Conservation (phyloP, 192 early-diverging fungal genomes). For the Kickxella alabastrina region DNA sequence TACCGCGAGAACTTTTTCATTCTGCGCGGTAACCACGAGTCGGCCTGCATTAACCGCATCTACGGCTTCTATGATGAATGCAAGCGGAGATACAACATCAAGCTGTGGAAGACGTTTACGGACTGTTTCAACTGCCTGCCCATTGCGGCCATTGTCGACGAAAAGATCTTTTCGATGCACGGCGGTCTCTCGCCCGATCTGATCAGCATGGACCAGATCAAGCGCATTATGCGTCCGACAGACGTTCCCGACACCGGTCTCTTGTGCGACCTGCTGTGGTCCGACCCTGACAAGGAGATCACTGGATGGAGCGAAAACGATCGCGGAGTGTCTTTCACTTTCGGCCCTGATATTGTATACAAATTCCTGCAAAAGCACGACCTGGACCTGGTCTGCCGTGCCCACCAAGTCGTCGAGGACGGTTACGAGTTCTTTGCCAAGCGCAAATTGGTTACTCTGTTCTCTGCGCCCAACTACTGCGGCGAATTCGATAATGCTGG, state of each 20-base stretch:
- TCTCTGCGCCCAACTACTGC: slow-evolving; percentile 96
- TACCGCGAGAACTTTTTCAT: slow-evolving; percentile 99
- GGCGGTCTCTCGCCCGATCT: slow-evolving; percentile 96
- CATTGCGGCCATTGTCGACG: slow-evolving; percentile 95
- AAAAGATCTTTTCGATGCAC: slow-evolving; percentile 99
- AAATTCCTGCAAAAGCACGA: slow-evolving; percentile 95
- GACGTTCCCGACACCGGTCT: slow-evolving; percentile 97
- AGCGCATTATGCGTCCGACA: slow-evolving; percentile 93
- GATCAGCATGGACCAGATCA: slow-evolving; percentile 96
- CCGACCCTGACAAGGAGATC: slow-evolving; percentile 96
- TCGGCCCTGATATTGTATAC: slow-evolving; percentile 91
- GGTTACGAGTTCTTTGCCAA: slow-evolving; percentile 99
- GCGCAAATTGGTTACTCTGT: slow-evolving; percentile 91
- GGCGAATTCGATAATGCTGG: slow-evolving; percentile 88
- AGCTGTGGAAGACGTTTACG: slow-evolving; percentile 99
- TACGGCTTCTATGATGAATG: slow-evolving; percentile 99
- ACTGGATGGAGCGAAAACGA: slow-evolving; percentile 97
- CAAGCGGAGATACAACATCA: slow-evolving; percentile 98
- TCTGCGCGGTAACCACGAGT: slow-evolving; percentile 97
- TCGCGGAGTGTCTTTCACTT: slow-evolving; percentile 93
- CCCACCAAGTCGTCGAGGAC: slow-evolving; percentile 98
- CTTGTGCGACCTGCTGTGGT: slow-evolving; percentile 94
- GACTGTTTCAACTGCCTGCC: slow-evolving; percentile 99
- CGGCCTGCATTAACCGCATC: slow-evolving; percentile 93
- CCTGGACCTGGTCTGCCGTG: slow-evolving; percentile 95